Conservation (phyloP, 495 filamentous ascomycete genomes). For the Aspergillus ellipticus region DNA sequence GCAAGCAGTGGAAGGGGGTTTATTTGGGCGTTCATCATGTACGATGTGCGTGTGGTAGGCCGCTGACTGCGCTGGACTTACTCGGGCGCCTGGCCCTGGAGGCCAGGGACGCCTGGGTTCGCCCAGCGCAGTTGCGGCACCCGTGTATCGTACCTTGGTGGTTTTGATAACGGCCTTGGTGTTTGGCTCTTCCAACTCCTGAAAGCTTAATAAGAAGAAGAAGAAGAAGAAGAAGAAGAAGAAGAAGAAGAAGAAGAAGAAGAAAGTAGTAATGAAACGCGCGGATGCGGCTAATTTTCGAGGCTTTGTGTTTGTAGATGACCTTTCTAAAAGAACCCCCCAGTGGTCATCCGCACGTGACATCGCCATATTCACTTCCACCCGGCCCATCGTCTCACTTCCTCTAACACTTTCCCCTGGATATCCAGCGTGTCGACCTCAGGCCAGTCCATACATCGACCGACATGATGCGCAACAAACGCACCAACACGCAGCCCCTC, state of each 20-base stretch:
- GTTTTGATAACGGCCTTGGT: too few relatives aligned
- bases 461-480: constrained; percentile 33
- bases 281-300: too few relatives aligned
- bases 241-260: too few relatives aligned
- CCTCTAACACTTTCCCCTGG: neutral
- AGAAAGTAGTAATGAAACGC: too few relatives aligned
- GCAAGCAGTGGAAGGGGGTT: neutral
- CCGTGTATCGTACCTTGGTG: neutral
- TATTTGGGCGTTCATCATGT: neutral
- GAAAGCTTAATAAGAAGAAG: too few relatives aligned
- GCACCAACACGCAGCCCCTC: constrained; percentile 35
- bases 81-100: too few relatives aligned
- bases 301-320: too few relatives aligned
- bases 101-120: too few relatives aligned
- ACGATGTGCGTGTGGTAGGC: neutral
- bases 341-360: neutral
- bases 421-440: neutral
- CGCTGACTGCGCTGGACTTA: neutral
- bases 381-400: too few relatives aligned
- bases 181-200: too few relatives aligned
- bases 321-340: too few relatives aligned
- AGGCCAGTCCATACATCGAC: neutral
- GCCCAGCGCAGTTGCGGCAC: neutral
- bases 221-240: too few relatives aligned
- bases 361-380: neutral